Conservation (phyloP, 2,329 filamentous ascomycete genomes). For the Triangularia setosa region DNA sequence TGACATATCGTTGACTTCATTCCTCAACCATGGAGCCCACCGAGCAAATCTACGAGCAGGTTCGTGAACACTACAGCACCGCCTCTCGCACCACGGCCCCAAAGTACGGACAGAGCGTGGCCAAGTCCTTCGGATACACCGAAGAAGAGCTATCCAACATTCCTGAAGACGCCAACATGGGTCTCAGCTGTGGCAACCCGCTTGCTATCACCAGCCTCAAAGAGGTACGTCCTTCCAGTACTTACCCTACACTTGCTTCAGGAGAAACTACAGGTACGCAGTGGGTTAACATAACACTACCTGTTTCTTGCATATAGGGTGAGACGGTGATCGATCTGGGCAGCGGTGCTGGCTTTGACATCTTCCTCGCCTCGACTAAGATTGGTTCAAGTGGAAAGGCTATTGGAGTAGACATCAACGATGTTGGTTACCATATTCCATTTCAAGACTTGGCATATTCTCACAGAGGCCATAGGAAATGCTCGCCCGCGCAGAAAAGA, state of each 20-base stretch:
- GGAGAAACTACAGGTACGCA: too few relatives aligned
- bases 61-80: slow-evolving; percentile 35
- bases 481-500: slow-evolving; percentile 46
- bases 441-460: too few relatives aligned
- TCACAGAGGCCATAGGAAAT: slow-evolving; percentile 44
- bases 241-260: neutral
- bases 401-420: slow-evolving; percentile 59
- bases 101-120: slow-evolving; percentile 39
- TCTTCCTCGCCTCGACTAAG: slow-evolving; percentile 49
- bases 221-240: slow-evolving; percentile 32
- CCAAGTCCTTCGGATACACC: slow-evolving; percentile 51
- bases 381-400: slow-evolving; percentile 46
- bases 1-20: neutral
- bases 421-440: too few relatives aligned
- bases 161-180: slow-evolving; percentile 47
- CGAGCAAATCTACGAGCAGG: slow-evolving; percentile 33
- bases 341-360: slow-evolving; percentile 55
- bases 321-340: slow-evolving; percentile 57
- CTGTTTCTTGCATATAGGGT: slow-evolving; percentile 35
- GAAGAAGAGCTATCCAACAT: slow-evolving; percentile 44
- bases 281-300: neutral
- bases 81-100: slow-evolving; percentile 28
- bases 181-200: slow-evolving; percentile 53
- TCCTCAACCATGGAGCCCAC: slow-evolving; percentile 28
- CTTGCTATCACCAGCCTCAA: slow-evolving; percentile 44